Evolutionary conservation across 495 filamentous ascomycete genomes (phyloP), one percentile per base, ranked within the genome.

Genomic region (Aspergillus mulundensis): DNA sequence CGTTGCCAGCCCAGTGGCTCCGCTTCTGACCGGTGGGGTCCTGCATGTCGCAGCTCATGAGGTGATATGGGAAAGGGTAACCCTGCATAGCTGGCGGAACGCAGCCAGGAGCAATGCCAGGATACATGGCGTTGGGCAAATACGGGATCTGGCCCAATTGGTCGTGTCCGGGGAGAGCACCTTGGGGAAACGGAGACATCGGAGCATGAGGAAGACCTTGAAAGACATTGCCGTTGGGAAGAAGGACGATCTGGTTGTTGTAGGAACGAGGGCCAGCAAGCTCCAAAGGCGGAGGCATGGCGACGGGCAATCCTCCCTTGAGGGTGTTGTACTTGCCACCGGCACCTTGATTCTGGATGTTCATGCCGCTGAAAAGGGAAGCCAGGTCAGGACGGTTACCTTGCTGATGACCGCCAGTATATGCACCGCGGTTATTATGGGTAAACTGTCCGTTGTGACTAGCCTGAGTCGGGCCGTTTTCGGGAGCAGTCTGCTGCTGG

Each of bases 81-180:
- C 60, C 60, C 42, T 56, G 62, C 24, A 67, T 50, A 40, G 56
- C 36, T 12, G 55, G 50, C 0, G 68, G 63, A 15, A 57, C 46
- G 20, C 54, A 57, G 23, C 46, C 46, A 23, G 54, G 48, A 5
- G 48, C 20, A 32, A 60, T 34, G 42, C 39, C 38, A 18, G 58
- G 48, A 53, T 65, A 71, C 19, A 73, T 50, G 40, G 57, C 53
- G 16, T 58, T 54, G 1, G 69, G 57, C n/a, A 70, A 7, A 50
- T 72, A 70, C 1, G 65, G 69, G 7, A 66, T 61, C 32, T 69
- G 68, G 15, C 57, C 62, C 46, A 68, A 36, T 34, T 70, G 69
- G 30, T 72, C 66, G 5, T 71, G 65, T n/a, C 54, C 54, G 15
- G 58, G 42, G 32, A 68, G 53, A 8, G 62, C 32, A 36, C 38